phyloP scores from a whole-genome alignment of 257 asterid genomes.

The Plantago major region DNA sequence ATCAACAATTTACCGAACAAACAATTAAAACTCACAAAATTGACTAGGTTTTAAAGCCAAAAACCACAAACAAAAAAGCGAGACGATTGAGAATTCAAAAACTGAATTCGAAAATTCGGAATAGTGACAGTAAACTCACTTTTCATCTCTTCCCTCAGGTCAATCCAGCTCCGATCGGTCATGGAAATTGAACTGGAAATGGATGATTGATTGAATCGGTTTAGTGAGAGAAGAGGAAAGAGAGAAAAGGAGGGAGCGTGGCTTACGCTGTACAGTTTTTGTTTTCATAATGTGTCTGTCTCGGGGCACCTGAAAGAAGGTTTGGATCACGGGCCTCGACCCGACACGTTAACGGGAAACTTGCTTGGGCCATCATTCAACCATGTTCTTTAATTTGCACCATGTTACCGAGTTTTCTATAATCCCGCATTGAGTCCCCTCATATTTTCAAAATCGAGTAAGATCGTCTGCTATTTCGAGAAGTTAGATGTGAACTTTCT shows the following conservation, averaged over 20 bases:
- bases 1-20: no score
- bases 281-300: no score
- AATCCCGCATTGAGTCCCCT: no score
- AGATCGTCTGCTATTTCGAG: no score
- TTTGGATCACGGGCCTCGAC: no score
- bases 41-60: not conserved
- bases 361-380: no score
- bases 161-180: conserved; percentile 13
- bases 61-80: not conserved
- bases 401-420: no score
- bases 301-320: no score
- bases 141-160: conserved; percentile 12
- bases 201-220: conserved; percentile 10
- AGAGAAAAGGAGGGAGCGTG: conserved; percentile 24
- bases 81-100: not conserved
- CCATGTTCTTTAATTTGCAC: no score
- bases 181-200: conserved; percentile 15
- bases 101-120: conserved; percentile 8
- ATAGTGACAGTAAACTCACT: conserved; percentile 15
- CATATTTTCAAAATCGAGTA: no score
- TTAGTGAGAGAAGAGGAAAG: conserved; percentile 17
- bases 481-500: no score
- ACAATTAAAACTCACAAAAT: conserved; percentile 9
- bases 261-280: conserved; percentile 22
- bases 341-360: no score